Evolutionary conservation across 2,329 filamentous ascomycete genomes (phyloP), one percentile per base, ranked within the genome.

Genomic region (Fusarium anthophilum): DNA sequence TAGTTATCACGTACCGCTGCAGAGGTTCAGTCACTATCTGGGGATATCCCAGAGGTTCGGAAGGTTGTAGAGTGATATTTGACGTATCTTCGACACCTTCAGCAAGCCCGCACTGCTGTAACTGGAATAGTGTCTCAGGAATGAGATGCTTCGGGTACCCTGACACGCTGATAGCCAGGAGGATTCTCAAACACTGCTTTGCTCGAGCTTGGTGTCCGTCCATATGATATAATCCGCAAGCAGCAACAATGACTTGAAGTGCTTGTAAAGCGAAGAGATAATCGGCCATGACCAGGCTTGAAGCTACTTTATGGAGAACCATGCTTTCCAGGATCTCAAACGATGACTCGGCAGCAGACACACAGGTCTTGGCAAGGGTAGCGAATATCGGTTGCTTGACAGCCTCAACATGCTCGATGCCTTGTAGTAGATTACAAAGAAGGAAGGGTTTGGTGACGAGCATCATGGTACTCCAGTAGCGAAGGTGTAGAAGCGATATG

Each of bases 281-380:
- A 8, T 57, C 55, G 5, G 55, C 39, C 55, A 57, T 57, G 2
- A 57, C 28, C 14, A 57, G 20, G 0, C 55, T 57, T 0, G 55
- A 57, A 5, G 55, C 55, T 0, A 57, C 55, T 0, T 57, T 57
- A 0, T 57, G 18, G 0, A 57, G n/a, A 0, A 57, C 30, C 55
- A 57, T 57, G 10, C 39, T 48, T 18, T 57, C 55, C 3, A 57
- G 6, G 3, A 57, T 57, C 39, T 47, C 39, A 8, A 48, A 57
- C 1, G 55, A 18, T 3, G 55, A 47, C 1, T 57, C 55, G 0
- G 55, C 55, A 1, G 55, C 55, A 6, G 39, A 35, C 0, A 57
- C 39, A 2, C 55, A 57, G 8, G 30, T 57, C 1, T 26, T 57
- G 0, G 55, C 39, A 1, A 37, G 13, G 0, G 18, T 10, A 14